These are phyloP conservation scores for Diaporthe longicolla DNA, from an alignment of 2,329 filamentous ascomycete genomes.

Conservation along the genomic window DNA sequence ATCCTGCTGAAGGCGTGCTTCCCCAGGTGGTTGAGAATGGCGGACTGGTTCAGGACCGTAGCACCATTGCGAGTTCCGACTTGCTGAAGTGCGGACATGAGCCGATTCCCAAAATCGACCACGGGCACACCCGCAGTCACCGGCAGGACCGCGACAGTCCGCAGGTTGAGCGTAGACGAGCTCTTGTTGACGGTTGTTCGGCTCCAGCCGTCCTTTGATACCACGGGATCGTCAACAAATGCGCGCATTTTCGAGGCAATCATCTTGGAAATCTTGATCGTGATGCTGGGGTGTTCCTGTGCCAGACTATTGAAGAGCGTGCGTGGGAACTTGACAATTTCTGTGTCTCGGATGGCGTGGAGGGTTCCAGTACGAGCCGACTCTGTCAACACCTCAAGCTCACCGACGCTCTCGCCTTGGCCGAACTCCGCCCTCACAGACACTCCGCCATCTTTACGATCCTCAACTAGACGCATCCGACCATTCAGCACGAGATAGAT, in stretches of 20 bases:
- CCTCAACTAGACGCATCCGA: slow-evolving; percentile 85
- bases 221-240: slow-evolving; percentile 84
- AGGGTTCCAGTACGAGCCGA: slow-evolving; percentile 90
- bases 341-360: slow-evolving; percentile 96
- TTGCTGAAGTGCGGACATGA: slow-evolving; percentile 90
- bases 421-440: slow-evolving; percentile 92
- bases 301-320: slow-evolving; percentile 98
- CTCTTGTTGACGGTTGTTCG: slow-evolving; percentile 74
- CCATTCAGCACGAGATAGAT: slow-evolving; percentile 99
- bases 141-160: slow-evolving; percentile 92
- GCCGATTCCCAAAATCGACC: slow-evolving; percentile 90
- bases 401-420: slow-evolving; percentile 97
- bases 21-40: slow-evolving; percentile 93
- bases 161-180: slow-evolving; percentile 90
- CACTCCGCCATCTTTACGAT: slow-evolving; percentile 84
- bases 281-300: slow-evolving; percentile 96
- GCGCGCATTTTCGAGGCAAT: slow-evolving; percentile 95
- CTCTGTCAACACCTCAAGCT: slow-evolving; percentile 97
- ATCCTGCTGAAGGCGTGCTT: slow-evolving; percentile 97
- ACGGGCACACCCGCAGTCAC: slow-evolving; percentile 94
- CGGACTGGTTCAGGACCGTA: slow-evolving; percentile 91
- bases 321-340: slow-evolving; percentile 94
- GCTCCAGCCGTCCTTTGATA: slow-evolving; percentile 72
- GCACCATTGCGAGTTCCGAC: slow-evolving; percentile 92
- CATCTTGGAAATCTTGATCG: slow-evolving; percentile 98